These are phyloP conservation scores for Cordyceps javanica DNA, from an alignment of 2,329 filamentous ascomycete species.

Conservation along the genomic window DNA sequence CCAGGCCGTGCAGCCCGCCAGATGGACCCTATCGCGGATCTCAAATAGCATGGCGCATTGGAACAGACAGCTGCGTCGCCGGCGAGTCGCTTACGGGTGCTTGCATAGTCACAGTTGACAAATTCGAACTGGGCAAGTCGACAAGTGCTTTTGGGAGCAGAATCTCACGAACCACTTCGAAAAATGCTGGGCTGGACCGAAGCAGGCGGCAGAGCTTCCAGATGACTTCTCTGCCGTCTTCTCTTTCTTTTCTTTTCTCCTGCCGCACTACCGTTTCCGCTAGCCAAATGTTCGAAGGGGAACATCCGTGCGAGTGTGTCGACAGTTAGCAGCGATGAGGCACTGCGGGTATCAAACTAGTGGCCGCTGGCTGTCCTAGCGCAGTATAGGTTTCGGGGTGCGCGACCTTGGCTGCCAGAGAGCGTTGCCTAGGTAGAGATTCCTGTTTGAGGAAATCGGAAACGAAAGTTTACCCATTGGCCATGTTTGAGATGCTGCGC, in stretches of 20 bases:
- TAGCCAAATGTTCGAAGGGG: slow-evolving; percentile 1
- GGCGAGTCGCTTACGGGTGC: too few species aligned
- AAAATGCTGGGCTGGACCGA: too few species aligned
- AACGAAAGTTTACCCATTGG: not conserved
- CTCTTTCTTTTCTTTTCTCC: not conserved
- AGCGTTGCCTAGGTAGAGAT: not conserved
- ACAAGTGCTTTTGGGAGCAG: not conserved
- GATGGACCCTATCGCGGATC: not conserved
- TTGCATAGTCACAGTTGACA: not conserved
- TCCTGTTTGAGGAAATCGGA: not conserved
- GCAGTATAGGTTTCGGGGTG: not conserved
- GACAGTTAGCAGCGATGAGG: slow-evolving; percentile 2
- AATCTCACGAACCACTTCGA: not conserved
- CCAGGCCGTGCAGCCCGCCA: not conserved
- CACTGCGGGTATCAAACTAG: slow-evolving; percentile 7
- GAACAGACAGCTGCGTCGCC: too few species aligned
- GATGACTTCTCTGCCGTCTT: not conserved
- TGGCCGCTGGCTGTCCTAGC: slow-evolving; percentile 3
- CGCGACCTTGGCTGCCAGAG: not conserved
- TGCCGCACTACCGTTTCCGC: slow-evolving; percentile 9
- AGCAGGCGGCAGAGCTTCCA: not conserved
- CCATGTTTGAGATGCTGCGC: not conserved
- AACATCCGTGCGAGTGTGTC: not conserved
- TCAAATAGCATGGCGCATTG: not conserved
- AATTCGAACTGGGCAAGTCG: not conserved